A percentile compares a stretch with the other conserved stretches of the same genome.
Evolutionary conservation across 2,329 filamentous ascomycete species (phyloP).

Genomic region (Dactylonectria estremocensis): DNA sequence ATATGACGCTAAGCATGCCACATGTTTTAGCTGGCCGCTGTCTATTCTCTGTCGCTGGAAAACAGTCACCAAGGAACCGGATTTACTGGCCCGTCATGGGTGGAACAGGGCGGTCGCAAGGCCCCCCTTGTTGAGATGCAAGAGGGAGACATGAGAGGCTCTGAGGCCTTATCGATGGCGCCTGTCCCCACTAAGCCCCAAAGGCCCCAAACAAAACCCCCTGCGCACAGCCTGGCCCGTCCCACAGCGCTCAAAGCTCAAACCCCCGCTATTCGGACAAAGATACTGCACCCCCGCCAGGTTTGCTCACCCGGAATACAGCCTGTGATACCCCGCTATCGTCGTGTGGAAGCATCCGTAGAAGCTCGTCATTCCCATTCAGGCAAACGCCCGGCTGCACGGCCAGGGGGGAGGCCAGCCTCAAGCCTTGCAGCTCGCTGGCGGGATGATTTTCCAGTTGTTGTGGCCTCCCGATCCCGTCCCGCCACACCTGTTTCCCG

Average conservation of each 20-base stretch:
- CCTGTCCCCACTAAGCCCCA: conserved; percentile 19
- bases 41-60: neutral
- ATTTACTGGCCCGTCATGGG: conserved; percentile 32
- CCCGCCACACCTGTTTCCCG: conserved; percentile 22
- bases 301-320: conserved; percentile 37
- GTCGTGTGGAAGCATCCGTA: conserved; percentile 46
- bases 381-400: conserved; percentile 39
- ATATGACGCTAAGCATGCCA: conserved; percentile 26
- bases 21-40: conserved; percentile 4
- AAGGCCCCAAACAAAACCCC: conserved; percentile 10
- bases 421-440: conserved; percentile 33
- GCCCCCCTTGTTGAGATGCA: neutral
- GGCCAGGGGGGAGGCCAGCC: conserved; percentile 29
- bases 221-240: conserved; percentile 42
- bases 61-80: conserved; percentile 35
- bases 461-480: conserved; percentile 27
- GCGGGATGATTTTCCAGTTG: conserved; percentile 23
- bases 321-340: conserved; percentile 48
- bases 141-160: conserved; percentile 20
- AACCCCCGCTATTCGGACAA: conserved; percentile 42
- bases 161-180: conserved; percentile 40
- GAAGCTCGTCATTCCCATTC: conserved; percentile 48
- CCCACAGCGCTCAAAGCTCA: conserved; percentile 37
- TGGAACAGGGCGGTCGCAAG: conserved; percentile 34
- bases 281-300: conserved; percentile 10